These are phyloP conservation scores for Xylaria sp. DNA, from an alignment of 2,329 filamentous ascomycete species.

Conservation along the genomic window DNA sequence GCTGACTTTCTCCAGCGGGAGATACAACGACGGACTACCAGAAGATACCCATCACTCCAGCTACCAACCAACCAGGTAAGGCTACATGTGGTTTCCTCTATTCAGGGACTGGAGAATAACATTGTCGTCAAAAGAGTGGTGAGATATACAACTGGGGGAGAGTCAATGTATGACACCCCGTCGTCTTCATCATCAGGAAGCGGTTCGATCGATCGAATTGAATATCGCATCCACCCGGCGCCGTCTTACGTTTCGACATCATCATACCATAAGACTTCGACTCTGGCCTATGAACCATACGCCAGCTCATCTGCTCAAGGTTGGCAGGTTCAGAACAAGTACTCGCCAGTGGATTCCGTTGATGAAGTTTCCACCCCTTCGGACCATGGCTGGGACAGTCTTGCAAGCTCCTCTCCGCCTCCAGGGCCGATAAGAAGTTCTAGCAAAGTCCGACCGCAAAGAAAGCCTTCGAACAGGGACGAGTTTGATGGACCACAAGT, in stretches of 20 bases:
- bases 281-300: conserved; percentile 35
- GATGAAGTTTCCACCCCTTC: conserved; percentile 55
- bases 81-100: conserved; percentile 18
- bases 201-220: conserved; percentile 36
- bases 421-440: conserved; percentile 42
- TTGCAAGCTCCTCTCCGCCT: conserved; percentile 36
- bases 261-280: conserved; percentile 33
- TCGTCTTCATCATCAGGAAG: conserved; percentile 17
- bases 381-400: conserved; percentile 55
- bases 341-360: conserved; percentile 53
- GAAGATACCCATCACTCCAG: conserved; percentile 25
- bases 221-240: conserved; percentile 37
- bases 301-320: conserved; percentile 38
- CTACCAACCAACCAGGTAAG: conserved; percentile 34
- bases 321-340: conserved; percentile 47
- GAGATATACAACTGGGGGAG: conserved; percentile 37
- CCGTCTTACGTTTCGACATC: conserved; percentile 41
- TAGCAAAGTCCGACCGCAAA: conserved; percentile 51
- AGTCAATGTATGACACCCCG: conserved; percentile 28
- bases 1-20: conserved; percentile 31
- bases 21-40: conserved; percentile 30
- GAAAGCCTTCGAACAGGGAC: conserved; percentile 73
- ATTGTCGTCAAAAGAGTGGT: conserved; percentile 36
- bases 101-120: conserved; percentile 32
- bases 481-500: conserved; percentile 79